Conservation (phyloP, 176 grass and related monocot species). For the Hsuehochloa calcarea region DNA sequence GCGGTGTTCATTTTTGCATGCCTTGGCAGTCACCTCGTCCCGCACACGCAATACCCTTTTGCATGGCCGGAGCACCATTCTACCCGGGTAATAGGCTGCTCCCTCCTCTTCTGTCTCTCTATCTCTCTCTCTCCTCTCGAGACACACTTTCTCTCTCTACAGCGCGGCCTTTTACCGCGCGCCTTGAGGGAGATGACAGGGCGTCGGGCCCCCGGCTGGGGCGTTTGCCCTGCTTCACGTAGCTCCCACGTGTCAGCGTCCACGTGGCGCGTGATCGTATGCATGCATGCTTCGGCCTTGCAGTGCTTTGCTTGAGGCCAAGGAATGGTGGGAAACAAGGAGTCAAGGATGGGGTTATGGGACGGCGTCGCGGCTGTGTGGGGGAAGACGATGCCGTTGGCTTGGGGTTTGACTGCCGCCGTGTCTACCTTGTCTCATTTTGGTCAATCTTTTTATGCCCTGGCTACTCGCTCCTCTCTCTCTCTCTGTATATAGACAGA, state of each 20-base stretch:
- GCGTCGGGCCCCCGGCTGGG: background rate
- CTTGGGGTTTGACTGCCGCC: background rate
- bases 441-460: conserved; percentile 6
- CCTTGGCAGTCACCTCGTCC: conserved; percentile 35
- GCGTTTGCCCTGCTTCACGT: background rate
- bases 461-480: too few species aligned
- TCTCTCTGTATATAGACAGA: background rate
- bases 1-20: conserved; percentile 13
- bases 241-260: conserved; percentile 29
- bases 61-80: conserved; percentile 52
- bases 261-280: conserved; percentile 10
- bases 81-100: conserved; percentile 56
- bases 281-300: background rate
- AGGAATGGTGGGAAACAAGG: background rate
- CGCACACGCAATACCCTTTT: conserved; percentile 47
- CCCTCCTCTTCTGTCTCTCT: background rate
- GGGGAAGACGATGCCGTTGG: background rate
- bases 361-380: background rate
- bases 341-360: background rate
- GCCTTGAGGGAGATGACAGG: background rate
- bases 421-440: background rate
- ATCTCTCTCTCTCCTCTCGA: background rate
- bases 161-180: background rate
- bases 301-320: background rate
- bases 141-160: background rate